Percentiles rank a stretch among this genome's conserved stretches.
Evolutionary conservation across 345 rosid species (phyloP).

Genomic region (Lagerstroemia speciosa): DNA sequence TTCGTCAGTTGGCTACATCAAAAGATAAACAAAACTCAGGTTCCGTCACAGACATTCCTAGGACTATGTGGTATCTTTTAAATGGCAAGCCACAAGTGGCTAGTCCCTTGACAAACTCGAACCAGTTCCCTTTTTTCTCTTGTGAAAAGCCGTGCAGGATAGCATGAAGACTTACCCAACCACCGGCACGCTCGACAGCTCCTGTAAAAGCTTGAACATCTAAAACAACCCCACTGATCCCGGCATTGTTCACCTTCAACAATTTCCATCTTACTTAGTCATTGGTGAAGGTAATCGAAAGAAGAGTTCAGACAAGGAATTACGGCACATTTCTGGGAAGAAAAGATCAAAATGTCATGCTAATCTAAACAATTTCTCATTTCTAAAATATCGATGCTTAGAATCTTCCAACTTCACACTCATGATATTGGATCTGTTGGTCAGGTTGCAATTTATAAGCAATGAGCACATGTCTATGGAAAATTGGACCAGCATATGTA

Average conservation of each 20-base stretch:
- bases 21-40: neutral
- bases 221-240: conserved; percentile 11
- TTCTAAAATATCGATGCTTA: too few species aligned
- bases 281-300: too few species aligned
- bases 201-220: conserved; percentile 13
- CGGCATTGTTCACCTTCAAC: conserved; percentile 42
- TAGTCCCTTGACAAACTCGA: too few species aligned
- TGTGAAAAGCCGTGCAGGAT: too few species aligned
- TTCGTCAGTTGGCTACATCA: conserved; percentile 14
- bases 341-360: too few species aligned
- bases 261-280: too few species aligned
- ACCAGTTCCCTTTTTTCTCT: too few species aligned
- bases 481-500: neutral
- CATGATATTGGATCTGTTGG: too few species aligned
- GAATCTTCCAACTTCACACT: too few species aligned
- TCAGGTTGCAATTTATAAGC: too few species aligned
- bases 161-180: conserved; percentile 1
- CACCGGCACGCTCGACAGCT: conserved; percentile 11
- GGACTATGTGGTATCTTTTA: neutral
- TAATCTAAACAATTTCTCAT: too few species aligned
- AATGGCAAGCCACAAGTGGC: neutral
- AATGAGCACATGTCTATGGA: neutral
- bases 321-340: neutral
- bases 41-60: neutral
- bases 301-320: neutral